A percentile compares a stretch with the other conserved stretches of the same genome.
These are phyloP conservation scores for Penicillium sp. DNA, from an alignment of 2,329 filamentous ascomycete species.

Conservation along the genomic window DNA sequence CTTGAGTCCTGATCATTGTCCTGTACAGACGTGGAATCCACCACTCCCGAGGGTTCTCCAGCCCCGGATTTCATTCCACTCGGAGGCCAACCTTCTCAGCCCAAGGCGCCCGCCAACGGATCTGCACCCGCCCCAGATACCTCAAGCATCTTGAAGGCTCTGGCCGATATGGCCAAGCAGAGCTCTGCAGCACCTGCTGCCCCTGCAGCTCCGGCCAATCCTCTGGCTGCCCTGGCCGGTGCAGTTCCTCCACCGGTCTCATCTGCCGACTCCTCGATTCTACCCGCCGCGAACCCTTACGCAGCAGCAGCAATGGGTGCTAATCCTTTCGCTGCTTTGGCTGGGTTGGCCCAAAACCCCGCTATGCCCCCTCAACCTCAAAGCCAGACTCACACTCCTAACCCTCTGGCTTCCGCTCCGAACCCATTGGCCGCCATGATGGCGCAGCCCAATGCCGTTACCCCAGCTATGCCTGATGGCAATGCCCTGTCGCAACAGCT, in stretches of 20 bases:
- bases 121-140: conserved; percentile 55
- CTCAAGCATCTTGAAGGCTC: conserved; percentile 72
- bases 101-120: conserved; percentile 30
- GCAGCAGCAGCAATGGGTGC: conserved; percentile 48
- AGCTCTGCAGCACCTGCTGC: conserved; percentile 59
- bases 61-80: conserved; percentile 50
- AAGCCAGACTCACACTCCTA: conserved; percentile 46
- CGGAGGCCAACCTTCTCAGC: conserved; percentile 26
- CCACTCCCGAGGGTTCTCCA: conserved; percentile 66
- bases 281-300: conserved; percentile 60
- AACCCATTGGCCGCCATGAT: conserved; percentile 50
- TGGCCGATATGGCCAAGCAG: conserved; percentile 79
- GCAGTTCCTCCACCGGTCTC: conserved; percentile 49
- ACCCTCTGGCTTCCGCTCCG: conserved; percentile 45
- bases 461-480: conserved; percentile 37
- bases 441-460: conserved; percentile 40
- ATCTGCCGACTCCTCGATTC: conserved; percentile 53
- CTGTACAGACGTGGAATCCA: conserved; percentile 63
- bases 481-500: conserved; percentile 69
- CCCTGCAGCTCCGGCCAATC: conserved; percentile 45
- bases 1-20: not conserved
- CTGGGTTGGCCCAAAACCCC: conserved; percentile 41
- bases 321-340: conserved; percentile 52
- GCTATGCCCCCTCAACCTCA: conserved; percentile 41
- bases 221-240: conserved; percentile 55